Conservation (phyloP, 441 rosid species). For the Adansonia rubrostipa region DNA sequence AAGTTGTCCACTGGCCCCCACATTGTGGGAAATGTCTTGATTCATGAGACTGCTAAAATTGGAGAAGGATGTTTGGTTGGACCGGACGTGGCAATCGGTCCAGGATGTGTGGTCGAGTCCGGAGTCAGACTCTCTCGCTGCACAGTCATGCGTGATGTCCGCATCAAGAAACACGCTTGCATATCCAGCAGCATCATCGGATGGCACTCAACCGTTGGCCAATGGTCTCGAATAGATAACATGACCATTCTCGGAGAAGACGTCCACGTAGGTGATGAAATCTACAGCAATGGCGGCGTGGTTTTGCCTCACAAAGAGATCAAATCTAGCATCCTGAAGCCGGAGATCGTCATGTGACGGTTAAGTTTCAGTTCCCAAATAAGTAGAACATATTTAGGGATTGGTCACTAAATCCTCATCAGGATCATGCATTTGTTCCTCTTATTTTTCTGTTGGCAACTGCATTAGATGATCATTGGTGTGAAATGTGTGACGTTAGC, state of each 20-base stretch:
- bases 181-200: constrained; percentile 89
- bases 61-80: constrained; percentile 97
- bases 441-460: no score
- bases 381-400: no score
- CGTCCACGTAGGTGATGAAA: constrained; percentile 87
- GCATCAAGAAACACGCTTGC: constrained; percentile 92
- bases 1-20: constrained; percentile 61
- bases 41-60: constrained; percentile 81
- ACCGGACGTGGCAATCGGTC: constrained; percentile 92
- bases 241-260: constrained; percentile 93
- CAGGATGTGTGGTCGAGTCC: constrained; percentile 83
- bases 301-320: constrained; percentile 96
- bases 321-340: constrained; percentile 90
- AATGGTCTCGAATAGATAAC: constrained; percentile 93
- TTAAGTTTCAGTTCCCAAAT: no score
- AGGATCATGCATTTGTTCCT: no score
- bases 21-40: constrained; percentile 79
- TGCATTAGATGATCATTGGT: no score
- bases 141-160: constrained; percentile 91
- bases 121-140: constrained; percentile 94
- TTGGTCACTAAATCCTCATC: no score
- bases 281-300: constrained; percentile 93
- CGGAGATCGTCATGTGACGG: constrained; percentile 90
- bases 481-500: no score
- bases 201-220: constrained; percentile 95